Evolutionary conservation across 1,284 basidiomycete species (phyloP), one percentile per base, ranked within the genome.

Genomic region (Cystobasidium sp.): DNA sequence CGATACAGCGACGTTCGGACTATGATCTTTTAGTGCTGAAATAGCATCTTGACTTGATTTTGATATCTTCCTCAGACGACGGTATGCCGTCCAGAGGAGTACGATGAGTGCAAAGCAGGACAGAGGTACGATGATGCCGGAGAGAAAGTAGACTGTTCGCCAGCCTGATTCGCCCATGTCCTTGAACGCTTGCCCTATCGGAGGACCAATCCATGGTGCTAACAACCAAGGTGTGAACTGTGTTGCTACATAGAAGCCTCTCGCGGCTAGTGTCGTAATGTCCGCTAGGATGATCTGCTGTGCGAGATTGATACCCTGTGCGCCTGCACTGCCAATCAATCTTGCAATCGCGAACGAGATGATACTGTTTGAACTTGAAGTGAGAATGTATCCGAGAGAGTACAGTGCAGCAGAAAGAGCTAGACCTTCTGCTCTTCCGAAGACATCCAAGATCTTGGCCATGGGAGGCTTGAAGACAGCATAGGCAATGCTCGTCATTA

Each of bases 221-320:
- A 79, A 22, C 41, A 81, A 67, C 80, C 80, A 81, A 0, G 80
- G 80, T 3, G 79, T 73, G 18, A 79, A 79, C 44, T 81, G 78
- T 10, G 80, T 81, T 46, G 78, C 77, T 24, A 79, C 79, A 59
- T 81, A 76, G 20, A 81, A 71, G 12, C 77, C 80, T 37, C 80
- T 80, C 37, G 78, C 79, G 5, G 79, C 71, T 0, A 81, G 75
- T 3, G 80, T 77, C 3, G 80, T 78, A 44, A 80, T 81, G 71
- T 81, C 80, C 74, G 75, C 80, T 8, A 81, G 78, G 49, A 81
- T 78, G 62, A 81, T 78, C 67, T 80, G 78, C 56, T 81, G 79
- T 2, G 78, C 76, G 12, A 81, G 76, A 44, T 80, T 79, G 22
- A 81, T 75, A 14, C 80, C 80, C 73, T 80, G 79, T 0, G 76